A percentile compares a stretch with the other conserved stretches of the same genome.
Evolutionary conservation across 352 stramenopile genomes (phyloP).

Genomic region (Pythium pyrilobum): DNA sequence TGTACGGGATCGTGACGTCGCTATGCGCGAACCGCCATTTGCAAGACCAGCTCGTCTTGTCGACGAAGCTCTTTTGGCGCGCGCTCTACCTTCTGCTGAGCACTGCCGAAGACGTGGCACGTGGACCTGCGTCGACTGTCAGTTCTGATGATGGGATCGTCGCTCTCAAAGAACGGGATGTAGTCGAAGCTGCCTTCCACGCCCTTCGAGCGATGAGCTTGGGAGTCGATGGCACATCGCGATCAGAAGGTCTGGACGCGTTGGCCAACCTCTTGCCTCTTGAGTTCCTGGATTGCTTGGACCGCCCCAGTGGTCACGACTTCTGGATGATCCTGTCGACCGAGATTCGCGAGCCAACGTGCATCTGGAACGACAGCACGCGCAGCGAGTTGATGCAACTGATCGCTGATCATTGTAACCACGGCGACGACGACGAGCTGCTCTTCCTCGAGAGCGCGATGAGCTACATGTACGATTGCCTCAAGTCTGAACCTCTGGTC

Average conservation of each 20-base stretch:
- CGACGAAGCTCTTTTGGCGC: constrained; percentile 74
- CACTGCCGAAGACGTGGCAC: constrained; percentile 49
- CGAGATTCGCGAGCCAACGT: constrained; percentile 68
- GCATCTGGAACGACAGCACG: constrained; percentile 71
- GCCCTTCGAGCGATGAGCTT: constrained; percentile 54
- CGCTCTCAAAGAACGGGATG: constrained; percentile 62
- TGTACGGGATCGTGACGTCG: constrained; percentile 71
- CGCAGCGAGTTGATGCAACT: constrained; percentile 61
- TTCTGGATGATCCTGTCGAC: constrained; percentile 68
- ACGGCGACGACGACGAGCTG: constrained; percentile 41
- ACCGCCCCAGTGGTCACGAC: constrained; percentile 62
- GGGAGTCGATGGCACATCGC: constrained; percentile 42
- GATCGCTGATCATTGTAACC: constrained; percentile 68
- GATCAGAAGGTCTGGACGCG: constrained; percentile 50
- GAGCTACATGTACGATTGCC: constrained; percentile 79
- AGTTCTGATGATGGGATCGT: constrained; percentile 28
- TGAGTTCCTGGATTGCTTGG: constrained; percentile 67
- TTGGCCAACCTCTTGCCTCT: constrained; percentile 66
- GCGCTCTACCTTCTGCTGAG: constrained; percentile 70
- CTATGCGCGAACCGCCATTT: constrained; percentile 47
- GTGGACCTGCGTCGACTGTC: constrained; percentile 29
- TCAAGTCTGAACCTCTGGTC: constrained; percentile 61
- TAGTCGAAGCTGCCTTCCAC: constrained; percentile 69
- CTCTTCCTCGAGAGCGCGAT: constrained; percentile 63
- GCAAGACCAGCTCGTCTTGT: constrained; percentile 58